Conservation (phyloP, 257 asterid genomes). For the Eustoma russellianum region DNA sequence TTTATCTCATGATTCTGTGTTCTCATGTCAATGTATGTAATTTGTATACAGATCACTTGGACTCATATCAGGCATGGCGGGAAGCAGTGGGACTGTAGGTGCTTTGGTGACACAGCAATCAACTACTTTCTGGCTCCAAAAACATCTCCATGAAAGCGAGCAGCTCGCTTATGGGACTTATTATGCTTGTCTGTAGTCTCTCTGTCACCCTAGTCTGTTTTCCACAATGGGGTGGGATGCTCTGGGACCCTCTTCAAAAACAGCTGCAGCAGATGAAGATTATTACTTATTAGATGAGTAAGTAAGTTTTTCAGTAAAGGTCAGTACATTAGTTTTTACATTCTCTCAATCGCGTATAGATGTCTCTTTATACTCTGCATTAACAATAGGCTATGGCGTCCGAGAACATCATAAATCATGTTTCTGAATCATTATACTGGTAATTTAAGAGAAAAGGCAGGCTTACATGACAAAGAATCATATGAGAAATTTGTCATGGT, state of each 20-base stretch:
- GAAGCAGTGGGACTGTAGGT: conserved; percentile 52
- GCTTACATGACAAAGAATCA: too few species aligned
- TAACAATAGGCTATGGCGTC: too few species aligned
- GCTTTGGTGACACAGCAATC: conserved; percentile 43
- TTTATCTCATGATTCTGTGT: background rate
- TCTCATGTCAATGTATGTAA: background rate
- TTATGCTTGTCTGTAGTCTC: conserved; percentile 34
- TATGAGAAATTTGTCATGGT: background rate
- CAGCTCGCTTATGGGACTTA: conserved; percentile 43
- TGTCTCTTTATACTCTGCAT: background rate
- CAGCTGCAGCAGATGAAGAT: background rate
- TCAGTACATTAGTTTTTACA: too few species aligned
- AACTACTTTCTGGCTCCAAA: conserved; percentile 35
- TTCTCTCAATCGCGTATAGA: background rate
- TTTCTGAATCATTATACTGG: too few species aligned
- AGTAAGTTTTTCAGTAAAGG: too few species aligned
- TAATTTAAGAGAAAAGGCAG: too few species aligned
- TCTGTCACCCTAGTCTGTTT: conserved; percentile 37
- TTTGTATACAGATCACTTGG: conserved; percentile 35
- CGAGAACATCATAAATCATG: too few species aligned
- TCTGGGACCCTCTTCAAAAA: conserved; percentile 23
- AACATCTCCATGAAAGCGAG: conserved; percentile 32
- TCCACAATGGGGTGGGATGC: conserved; percentile 49
- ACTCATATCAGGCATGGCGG: conserved; percentile 52
- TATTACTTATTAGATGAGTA: conserved; percentile 12